Percentiles rank a stretch among this genome's conserved stretches.
These are phyloP conservation scores for Erysimum cheiri DNA, from an alignment of 441 rosid species.

Conservation along the genomic window DNA sequence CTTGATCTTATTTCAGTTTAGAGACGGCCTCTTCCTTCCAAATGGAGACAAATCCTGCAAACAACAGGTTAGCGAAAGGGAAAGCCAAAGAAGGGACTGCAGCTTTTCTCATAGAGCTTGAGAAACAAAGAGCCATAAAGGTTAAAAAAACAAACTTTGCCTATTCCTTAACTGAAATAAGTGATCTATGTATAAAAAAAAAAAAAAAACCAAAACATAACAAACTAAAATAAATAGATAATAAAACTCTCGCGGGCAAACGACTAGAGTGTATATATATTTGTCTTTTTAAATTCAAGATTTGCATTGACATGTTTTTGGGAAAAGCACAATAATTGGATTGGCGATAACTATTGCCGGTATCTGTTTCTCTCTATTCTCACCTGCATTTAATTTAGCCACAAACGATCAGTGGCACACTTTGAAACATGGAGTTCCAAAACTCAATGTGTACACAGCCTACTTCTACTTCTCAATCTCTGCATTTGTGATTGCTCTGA, in stretches of 20 bases:
- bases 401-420: slow-evolving; percentile 91
- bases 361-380: too few species aligned
- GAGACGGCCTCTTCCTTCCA: slow-evolving; percentile 35
- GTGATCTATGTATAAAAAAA: too few species aligned
- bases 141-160: too few species aligned
- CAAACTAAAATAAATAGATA: too few species aligned
- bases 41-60: slow-evolving; percentile 14
- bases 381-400: slow-evolving; percentile 75
- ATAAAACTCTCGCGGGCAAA: too few species aligned
- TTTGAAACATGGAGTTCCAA: slow-evolving; percentile 73
- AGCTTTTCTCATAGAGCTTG: slow-evolving; percentile 71
- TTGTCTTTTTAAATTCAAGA: too few species aligned
- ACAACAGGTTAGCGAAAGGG: slow-evolving; percentile 26
- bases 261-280: too few species aligned
- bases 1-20: slow-evolving; percentile 34
- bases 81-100: slow-evolving; percentile 76
- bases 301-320: too few species aligned
- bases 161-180: too few species aligned
- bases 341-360: too few species aligned
- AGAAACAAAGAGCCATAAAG: slow-evolving; percentile 82
- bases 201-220: too few species aligned
- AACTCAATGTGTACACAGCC: slow-evolving; percentile 78
- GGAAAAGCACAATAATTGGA: too few species aligned
- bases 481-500: slow-evolving; percentile 65
- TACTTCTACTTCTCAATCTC: slow-evolving; percentile 88